Evolutionary conservation across 2,329 filamentous ascomycete genomes (phyloP), one percentile per base, ranked within the genome.

Genomic region (Clathrospora elynae): DNA sequence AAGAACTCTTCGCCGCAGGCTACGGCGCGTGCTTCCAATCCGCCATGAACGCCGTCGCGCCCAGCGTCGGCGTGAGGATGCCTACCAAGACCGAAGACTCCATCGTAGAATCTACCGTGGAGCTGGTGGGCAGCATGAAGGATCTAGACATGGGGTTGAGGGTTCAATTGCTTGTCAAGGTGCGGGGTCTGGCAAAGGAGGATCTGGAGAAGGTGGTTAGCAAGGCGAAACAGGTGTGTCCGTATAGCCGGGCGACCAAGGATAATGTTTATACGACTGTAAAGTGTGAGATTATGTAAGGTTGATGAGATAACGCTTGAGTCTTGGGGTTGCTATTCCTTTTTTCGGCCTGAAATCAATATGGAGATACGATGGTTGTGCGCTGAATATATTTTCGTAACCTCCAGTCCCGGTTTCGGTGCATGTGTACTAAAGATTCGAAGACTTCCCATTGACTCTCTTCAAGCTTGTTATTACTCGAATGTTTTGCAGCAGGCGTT

Each of bases 1-100:
- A 77, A 57, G 74, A 77, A 49, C 68, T 77, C 2, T 76, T 76
- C 46, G 73, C 74, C 1, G 74, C 74, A 1, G 74, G 73, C 14
- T 76, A 75, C 46, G 75, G 73, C 17, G 73, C 74, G 6, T 77
- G 74, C 50, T 76, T 43, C 55, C 74, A 76, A 51, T 68, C 66
- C 19, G 73, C 74, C 5, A 76, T 77, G 75, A 74, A 72, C 47
- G 71, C 73, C 2, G 61, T 67, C 2, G 74, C 75, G 0, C 59
- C 68, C 10, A 57, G 56, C 12, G 37, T 76, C 39, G 71, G 70
- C 23, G 58, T 77, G 29, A 69, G 67, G 35, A 72, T 76, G 67
- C 73, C 74, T 0, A 53, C 55, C 2, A 64, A 58, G 26, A 39
- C 62, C 11, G 70, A 73, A 33, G 66, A 71, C 37, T 71, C 66